These are phyloP conservation scores for Gypsophila paniculata DNA, from an alignment of 179 eudicot genomes.

Conservation along the genomic window DNA sequence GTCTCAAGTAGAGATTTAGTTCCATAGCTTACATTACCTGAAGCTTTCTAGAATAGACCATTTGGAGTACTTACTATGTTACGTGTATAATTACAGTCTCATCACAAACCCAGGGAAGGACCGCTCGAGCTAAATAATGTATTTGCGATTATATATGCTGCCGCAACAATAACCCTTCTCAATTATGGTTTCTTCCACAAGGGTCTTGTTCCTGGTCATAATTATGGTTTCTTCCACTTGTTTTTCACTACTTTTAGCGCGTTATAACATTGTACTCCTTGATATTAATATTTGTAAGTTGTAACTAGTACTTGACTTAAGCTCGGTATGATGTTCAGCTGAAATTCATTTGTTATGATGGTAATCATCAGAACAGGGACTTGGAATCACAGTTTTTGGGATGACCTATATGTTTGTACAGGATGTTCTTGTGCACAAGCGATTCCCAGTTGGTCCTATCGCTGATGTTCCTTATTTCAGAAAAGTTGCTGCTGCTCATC, in stretches of 20 bases:
- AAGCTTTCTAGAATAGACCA: neutral
- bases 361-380: slow-evolving; percentile 49
- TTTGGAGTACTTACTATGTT: too few species aligned
- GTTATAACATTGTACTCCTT: too few species aligned
- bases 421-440: slow-evolving; percentile 90
- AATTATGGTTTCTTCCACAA: slow-evolving; percentile 84
- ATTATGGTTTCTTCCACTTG: slow-evolving; percentile 60
- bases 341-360: neutral
- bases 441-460: slow-evolving; percentile 94
- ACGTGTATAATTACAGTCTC: slow-evolving; percentile 63
- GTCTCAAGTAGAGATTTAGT: too few species aligned
- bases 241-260: neutral
- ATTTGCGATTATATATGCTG: slow-evolving; percentile 78
- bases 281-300: too few species aligned
- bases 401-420: slow-evolving; percentile 98
- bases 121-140: slow-evolving; percentile 90
- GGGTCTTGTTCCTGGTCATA: slow-evolving; percentile 80
- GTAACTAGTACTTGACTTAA: neutral
- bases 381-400: slow-evolving; percentile 92
- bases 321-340: neutral
- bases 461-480: slow-evolving; percentile 85
- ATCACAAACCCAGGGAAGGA: slow-evolving; percentile 89
- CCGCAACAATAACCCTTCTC: slow-evolving; percentile 78
- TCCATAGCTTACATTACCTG: too few species aligned
- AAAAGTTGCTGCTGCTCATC: slow-evolving; percentile 92